Percentiles rank a stretch among this genome's conserved stretches.
phyloP scores from a whole-genome alignment of 2,329 filamentous ascomycete species.

The Leptodontidium sp. region DNA sequence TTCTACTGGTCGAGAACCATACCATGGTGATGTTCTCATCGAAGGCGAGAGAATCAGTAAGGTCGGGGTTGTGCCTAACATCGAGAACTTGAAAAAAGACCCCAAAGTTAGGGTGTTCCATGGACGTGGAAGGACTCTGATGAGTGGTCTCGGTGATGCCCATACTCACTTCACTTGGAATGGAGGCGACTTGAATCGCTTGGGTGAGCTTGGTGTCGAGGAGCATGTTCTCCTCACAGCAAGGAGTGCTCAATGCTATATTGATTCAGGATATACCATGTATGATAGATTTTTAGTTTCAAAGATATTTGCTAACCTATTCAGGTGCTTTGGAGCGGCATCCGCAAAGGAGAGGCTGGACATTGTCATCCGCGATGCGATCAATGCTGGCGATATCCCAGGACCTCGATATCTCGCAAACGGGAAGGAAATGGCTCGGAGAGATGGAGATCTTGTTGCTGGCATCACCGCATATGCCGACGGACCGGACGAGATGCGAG shows the following conservation, averaged over 20 bases:
- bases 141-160: conserved; percentile 58
- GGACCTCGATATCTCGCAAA: conserved; percentile 58
- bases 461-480: conserved; percentile 49
- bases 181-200: conserved; percentile 50
- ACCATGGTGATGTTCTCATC: conserved; percentile 46
- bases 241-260: conserved; percentile 52
- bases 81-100: conserved; percentile 38
- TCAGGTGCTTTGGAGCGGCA: conserved; percentile 39
- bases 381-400: conserved; percentile 57
- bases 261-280: conserved; percentile 61
- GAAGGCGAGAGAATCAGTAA: conserved; percentile 41
- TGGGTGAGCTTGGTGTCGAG: conserved; percentile 55
- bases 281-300: conserved; percentile 15
- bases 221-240: conserved; percentile 57
- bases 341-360: conserved; percentile 47
- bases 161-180: conserved; percentile 61
- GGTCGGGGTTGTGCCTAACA: conserved; percentile 43
- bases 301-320: neutral
- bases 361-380: conserved; percentile 56
- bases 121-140: conserved; percentile 51
- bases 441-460: conserved; percentile 53
- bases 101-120: conserved; percentile 32
- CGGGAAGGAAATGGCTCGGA: conserved; percentile 56
- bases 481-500: conserved; percentile 52
- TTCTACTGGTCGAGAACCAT: conserved; percentile 45